Base-by-base conservation (phyloP, 768 basidiomycete species). In the Boletus eberwhitei region DNA sequence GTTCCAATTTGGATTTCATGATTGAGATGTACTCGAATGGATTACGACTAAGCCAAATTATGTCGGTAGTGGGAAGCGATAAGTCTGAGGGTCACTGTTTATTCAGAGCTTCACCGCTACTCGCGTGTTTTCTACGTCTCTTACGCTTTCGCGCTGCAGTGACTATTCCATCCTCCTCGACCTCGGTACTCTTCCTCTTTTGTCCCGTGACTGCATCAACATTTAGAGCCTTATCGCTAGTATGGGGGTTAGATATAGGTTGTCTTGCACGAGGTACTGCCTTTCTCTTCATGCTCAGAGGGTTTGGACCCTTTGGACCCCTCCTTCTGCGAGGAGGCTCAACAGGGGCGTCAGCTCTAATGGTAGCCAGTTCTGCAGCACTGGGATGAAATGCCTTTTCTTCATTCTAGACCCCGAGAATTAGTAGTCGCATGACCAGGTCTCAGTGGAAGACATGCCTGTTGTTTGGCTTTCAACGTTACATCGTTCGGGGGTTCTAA, bases 201-300 rank as follows among this genome's bases (percentile, higher is more conserved):
- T 59, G 50, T n/a, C 60, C 51, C 11, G 32, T 8, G 5, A 22
- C 14, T 0, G 42, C 5, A 37, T 37, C 48, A 13, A 12, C 6
- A 26, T 16, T 34, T 1, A 17, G 5, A 44, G 6, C 17, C 5
- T 14, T 26, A 8, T 22, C 43, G 6, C 34, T 14, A 12, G 14
- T 8, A 24, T 11, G 26, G 8, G 34, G 22, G 24, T 12, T 8
- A n/a, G 31, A 37, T 3, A 37, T 19, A 32, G 47, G 37, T 50
- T 45, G 53, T 36, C 48, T 45, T 14, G 45, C 8, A 26, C 39
- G 41, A 38, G 54, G 37, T 62, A 60, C 45, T 63, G 82, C 83
- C 71, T 91, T 95, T 78, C 93, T 97, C 79, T 93, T 94, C 42
- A 95, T 75, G 55, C 92, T 94, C 4, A 98, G 79, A 8, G 96